Evolutionary conservation across 495 filamentous ascomycete species (phyloP).

Genomic region (Penicillium mononematosum): DNA sequence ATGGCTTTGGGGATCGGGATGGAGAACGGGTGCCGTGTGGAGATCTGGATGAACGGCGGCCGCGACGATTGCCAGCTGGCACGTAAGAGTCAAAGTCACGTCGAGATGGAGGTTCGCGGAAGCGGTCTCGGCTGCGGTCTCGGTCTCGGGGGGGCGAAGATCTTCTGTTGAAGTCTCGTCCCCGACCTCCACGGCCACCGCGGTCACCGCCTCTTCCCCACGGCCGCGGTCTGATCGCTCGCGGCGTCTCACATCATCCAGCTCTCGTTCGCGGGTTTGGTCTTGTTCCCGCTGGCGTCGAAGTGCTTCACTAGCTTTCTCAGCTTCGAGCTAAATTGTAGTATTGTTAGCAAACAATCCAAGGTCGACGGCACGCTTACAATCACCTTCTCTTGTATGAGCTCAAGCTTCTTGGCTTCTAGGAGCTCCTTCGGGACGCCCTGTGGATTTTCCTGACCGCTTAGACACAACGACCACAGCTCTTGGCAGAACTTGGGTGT

Average conservation of each 20-base stretch:
- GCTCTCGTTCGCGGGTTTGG: slow-evolving; percentile 52
- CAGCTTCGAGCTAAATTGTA: slow-evolving; percentile 66
- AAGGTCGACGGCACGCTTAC: no score
- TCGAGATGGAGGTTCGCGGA: slow-evolving; percentile 51
- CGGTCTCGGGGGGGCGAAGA: slow-evolving; percentile 63
- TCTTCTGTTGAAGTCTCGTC: slow-evolving; percentile 50
- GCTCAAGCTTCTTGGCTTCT: slow-evolving; percentile 92
- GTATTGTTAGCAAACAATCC: slow-evolving; percentile 13
- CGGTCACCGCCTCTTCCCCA: slow-evolving; percentile 52
- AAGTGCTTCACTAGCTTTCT: slow-evolving; percentile 75
- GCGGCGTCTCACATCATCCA: slow-evolving; percentile 66
- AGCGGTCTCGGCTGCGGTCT: slow-evolving; percentile 52
- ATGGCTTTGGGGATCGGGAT: slow-evolving; percentile 38
- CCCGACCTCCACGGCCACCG: slow-evolving; percentile 45
- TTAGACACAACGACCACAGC: slow-evolving; percentile 86
- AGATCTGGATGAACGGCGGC: slow-evolving; percentile 38
- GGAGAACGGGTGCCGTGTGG: slow-evolving; percentile 36
- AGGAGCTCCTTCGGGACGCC: slow-evolving; percentile 92
- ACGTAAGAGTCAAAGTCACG: slow-evolving; percentile 60
- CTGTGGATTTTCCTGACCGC: slow-evolving; percentile 81
- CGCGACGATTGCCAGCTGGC: slow-evolving; percentile 40
- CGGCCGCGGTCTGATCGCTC: slow-evolving; percentile 70
- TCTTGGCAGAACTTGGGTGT: slow-evolving; percentile 90
- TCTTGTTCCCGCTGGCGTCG: slow-evolving; percentile 70
- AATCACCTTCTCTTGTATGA: slow-evolving; percentile 86